Percentiles rank a stretch among this genome's conserved stretches.
Conservation (phyloP, 495 filamentous ascomycete species). For the Aspergillus saccharolyticus region DNA sequence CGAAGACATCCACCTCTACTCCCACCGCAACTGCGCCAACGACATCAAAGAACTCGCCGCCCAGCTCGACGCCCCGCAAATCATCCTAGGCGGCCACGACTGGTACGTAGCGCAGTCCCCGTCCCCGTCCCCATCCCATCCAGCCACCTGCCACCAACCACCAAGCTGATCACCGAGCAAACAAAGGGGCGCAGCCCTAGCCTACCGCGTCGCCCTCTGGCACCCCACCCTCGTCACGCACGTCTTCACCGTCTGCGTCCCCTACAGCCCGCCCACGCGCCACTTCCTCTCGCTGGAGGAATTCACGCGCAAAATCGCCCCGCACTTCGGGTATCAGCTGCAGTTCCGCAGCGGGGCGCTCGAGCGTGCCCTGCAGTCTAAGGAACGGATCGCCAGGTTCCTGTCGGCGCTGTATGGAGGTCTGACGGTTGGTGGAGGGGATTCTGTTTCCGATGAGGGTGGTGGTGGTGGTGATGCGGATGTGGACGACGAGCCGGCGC, state of each 20-base stretch:
- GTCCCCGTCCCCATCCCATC: not conserved
- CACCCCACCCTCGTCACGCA: conserved; percentile 65
- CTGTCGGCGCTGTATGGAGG: conserved; percentile 67
- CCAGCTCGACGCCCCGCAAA: conserved; percentile 50
- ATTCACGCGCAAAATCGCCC: conserved; percentile 51
- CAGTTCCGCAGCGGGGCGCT: conserved; percentile 65
- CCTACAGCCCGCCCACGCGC: conserved; percentile 52
- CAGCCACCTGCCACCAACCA: not conserved
- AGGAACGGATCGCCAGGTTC: conserved; percentile 59
- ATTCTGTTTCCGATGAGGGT: too few relatives aligned
- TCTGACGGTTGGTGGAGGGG: conserved; percentile 40
- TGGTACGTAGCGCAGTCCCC: conserved; percentile 56
- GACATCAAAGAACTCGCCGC: conserved; percentile 63
- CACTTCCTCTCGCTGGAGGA: conserved; percentile 48
- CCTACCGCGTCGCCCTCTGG: conserved; percentile 62
- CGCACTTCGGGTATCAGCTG: conserved; percentile 80
- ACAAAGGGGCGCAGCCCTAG: conserved; percentile 50
- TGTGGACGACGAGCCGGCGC: conserved; percentile 36
- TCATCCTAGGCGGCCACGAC: conserved; percentile 81
- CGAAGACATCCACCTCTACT: conserved; percentile 52
- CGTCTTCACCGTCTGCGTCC: conserved; percentile 76
- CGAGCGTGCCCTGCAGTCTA: conserved; percentile 51
- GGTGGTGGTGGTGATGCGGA: too few relatives aligned
- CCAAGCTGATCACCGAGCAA: not conserved
- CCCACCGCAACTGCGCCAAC: conserved; percentile 61